Conservation (phyloP, 2,329 filamentous ascomycete genomes). For the Cytospora chrysosperma region DNA sequence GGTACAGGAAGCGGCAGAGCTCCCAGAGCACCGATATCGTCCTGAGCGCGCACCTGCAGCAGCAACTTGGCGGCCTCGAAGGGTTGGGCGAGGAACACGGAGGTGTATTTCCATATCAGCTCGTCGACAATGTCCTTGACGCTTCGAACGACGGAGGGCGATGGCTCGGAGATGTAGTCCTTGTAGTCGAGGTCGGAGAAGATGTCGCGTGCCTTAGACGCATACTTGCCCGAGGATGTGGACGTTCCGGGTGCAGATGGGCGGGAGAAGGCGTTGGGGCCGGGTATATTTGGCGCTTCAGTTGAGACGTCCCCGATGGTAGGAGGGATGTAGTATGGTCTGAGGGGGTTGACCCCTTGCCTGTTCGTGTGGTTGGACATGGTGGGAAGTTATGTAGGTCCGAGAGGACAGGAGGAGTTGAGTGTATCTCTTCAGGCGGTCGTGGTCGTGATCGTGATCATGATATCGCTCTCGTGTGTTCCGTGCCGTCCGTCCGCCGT, state of each 20-base stretch:
- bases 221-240: constrained; percentile 47
- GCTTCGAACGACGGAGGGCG: constrained; percentile 72
- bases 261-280: constrained; percentile 44
- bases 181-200: constrained; percentile 91
- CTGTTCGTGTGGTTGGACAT: constrained; percentile 43
- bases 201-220: constrained; percentile 74
- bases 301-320: constrained; percentile 50
- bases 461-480: constrained; percentile 14
- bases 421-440: background rate
- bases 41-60: constrained; percentile 70
- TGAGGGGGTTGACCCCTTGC: constrained; percentile 60
- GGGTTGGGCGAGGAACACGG: constrained; percentile 85
- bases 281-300: constrained; percentile 37
- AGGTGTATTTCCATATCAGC: constrained; percentile 88
- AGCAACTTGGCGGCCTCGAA: constrained; percentile 97
- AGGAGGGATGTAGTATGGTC: constrained; percentile 68
- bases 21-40: constrained; percentile 42
- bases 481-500: background rate
- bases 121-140: constrained; percentile 78
- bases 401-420: background rate
- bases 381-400: constrained; percentile 34
- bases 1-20: constrained; percentile 26
- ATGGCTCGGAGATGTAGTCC: constrained; percentile 76
- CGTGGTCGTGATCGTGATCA: constrained; percentile 9
- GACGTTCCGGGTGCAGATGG: constrained; percentile 40